Base-by-base conservation (phyloP, 345 rosid genomes). In the Viola odorata region DNA sequence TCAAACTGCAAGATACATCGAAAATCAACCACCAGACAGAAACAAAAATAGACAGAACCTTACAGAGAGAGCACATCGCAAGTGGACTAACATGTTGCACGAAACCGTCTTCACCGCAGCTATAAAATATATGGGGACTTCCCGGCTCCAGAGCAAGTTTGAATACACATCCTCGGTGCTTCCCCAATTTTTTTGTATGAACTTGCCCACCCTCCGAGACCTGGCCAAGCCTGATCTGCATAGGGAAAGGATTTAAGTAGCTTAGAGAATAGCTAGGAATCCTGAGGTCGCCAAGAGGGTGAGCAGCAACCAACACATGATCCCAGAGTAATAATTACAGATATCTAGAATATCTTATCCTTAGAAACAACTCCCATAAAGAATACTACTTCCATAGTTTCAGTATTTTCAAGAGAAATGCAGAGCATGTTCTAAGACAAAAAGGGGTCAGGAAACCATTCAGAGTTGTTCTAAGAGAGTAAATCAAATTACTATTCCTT, bases 71-170 rank as follows among this genome's bases (percentile, higher is more conserved):
- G 11, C 39, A 59, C 54, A n/a, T n/a, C n/a, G n/a, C 70, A 59
- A 37, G 51, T 50, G 75, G 74, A n/a, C 82, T 47, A 67, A 84
- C 89, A 68, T 80, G 86, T 76, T 78, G 86, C 63, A 82, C 82
- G 57, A 80, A 68, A 69, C 90, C 90, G 78, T 84, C 85, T 73
- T 76, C 86, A 2, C 86, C 86, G 12, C 86, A 80, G 76, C 86
- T 84, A 45, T 84, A 84, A 45, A 84, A 55, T 45, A 72, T 63
- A 52, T 80, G 70, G 40, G 89, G 86, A 74, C 77, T 81, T 69
- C 86, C 86, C 37, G 85, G 85, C 71, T 74, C 85, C 65, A 84
- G 77, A 50, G 87, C 86, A 55, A 84, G 82, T 62, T 75, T 76
- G 77, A 76, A 71, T 8, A 80, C 80, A 7, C 69, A 62, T 54